Percentiles rank a stretch among this genome's conserved stretches.
phyloP scores from a whole-genome alignment of 257 asterid genomes.

The Penstemon newberryi region DNA sequence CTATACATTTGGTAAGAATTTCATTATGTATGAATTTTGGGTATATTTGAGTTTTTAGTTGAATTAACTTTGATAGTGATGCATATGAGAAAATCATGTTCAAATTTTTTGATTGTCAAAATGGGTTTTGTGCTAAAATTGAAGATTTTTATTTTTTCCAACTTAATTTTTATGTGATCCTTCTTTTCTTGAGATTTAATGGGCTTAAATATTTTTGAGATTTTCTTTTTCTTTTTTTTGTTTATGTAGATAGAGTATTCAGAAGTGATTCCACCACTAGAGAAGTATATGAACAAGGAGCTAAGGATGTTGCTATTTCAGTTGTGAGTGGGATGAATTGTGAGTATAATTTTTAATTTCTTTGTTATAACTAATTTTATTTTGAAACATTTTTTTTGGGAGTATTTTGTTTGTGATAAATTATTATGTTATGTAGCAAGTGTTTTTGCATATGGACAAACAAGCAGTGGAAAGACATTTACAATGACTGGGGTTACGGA shows the following conservation, averaged over 20 bases:
- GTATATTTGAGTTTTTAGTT: not conserved
- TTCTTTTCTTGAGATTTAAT: slow-evolving; percentile 2
- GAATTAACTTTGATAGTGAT: slow-evolving; percentile 12
- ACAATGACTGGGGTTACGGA: slow-evolving; percentile 94
- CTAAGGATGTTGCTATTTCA: slow-evolving; percentile 85
- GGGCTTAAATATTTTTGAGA: not conserved
- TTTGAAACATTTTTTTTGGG: not conserved
- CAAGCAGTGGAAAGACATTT: slow-evolving; percentile 96
- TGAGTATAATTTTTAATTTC: slow-evolving; percentile 36
- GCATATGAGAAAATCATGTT: slow-evolving; percentile 22
- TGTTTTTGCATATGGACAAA: slow-evolving; percentile 94
- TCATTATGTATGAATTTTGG: not conserved
- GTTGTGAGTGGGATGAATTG: slow-evolving; percentile 83
- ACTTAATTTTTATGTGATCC: slow-evolving; percentile 6
- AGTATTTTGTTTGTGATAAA: slow-evolving; percentile 9
- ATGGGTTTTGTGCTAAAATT: not conserved
- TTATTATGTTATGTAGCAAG: slow-evolving; percentile 57
- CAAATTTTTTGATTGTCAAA: slow-evolving; percentile 1
- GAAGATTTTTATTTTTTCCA: slow-evolving; percentile 1
- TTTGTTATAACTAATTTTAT: not conserved
- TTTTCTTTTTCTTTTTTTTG: slow-evolving; percentile 10
- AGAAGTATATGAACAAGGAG: slow-evolving; percentile 87
- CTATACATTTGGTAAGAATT: slow-evolving; percentile 76
- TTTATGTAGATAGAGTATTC: slow-evolving; percentile 71
- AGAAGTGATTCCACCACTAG: slow-evolving; percentile 70